Conservation (phyloP, 768 basidiomycete species). For the Macrolepiota albuminosa region DNA sequence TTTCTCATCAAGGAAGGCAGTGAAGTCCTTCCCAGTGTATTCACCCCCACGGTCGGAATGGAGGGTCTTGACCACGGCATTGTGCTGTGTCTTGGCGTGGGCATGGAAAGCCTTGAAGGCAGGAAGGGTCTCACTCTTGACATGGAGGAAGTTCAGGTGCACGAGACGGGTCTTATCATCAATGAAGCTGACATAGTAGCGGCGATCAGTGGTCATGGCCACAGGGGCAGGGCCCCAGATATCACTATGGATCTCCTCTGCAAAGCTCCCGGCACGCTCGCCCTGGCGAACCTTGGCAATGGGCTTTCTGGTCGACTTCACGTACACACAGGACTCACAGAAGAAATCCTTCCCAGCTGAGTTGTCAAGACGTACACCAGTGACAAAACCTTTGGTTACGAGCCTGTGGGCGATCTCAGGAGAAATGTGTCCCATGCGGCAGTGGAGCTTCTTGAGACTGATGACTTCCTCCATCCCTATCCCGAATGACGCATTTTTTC, state of each 20-base stretch:
- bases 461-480: slow-evolving; percentile 14
- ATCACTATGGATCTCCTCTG: slow-evolving; percentile 28
- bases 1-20: slow-evolving; percentile 20
- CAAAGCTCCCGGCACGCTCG: slow-evolving; percentile 23
- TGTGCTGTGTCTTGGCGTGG: too few relatives aligned
- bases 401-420: slow-evolving; percentile 17
- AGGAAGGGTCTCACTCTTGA: too few relatives aligned
- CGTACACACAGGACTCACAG: slow-evolving; percentile 41
- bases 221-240: slow-evolving; percentile 41
- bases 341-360: slow-evolving; percentile 16
- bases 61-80: too few relatives aligned
- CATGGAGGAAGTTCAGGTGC: too few relatives aligned
- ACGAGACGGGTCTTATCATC: too few relatives aligned
- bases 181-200: slow-evolving; percentile 25
- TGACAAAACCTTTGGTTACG: slow-evolving; percentile 24
- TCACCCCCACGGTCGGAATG: slow-evolving; percentile 40
- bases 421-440: slow-evolving; percentile 29
- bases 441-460: slow-evolving; percentile 26
- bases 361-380: slow-evolving; percentile 22
- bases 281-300: slow-evolving; percentile 25
- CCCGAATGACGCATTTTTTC: slow-evolving; percentile 23
- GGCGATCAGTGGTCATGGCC: slow-evolving; percentile 18
- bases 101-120: too few relatives aligned
- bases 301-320: slow-evolving; percentile 31
- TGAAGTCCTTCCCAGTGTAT: slow-evolving; percentile 32